Base-by-base conservation (phyloP, 1,284 basidiomycete genomes). In the Rhodotorula sp. region DNA sequence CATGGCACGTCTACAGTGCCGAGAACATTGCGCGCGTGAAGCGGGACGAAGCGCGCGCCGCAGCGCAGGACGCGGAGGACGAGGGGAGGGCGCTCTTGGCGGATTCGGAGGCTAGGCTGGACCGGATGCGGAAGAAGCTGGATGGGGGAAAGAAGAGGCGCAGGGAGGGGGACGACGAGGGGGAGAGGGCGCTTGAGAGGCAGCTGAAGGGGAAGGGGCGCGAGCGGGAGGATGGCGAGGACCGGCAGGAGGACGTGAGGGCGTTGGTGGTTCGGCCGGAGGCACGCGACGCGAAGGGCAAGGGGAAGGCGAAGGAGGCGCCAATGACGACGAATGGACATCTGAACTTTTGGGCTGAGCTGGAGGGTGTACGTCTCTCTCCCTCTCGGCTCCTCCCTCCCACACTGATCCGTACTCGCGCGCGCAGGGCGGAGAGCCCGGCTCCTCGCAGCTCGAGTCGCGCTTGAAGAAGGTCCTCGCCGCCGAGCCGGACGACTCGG, bases 291-390 rank as follows among this genome's bases (percentile, higher is more conserved):
- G 37, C n/a, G 4, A 64, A 67, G 44, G 64, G 50, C 13, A 63
- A 34, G 53, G 63, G 13, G 3, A 69, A 61, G 56, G 67, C n/a
- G 29, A 69, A 41, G 36, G 62, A 66, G 27, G 32, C n/a, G 6
- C 46, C 66, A 8, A 71, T 71, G 56, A 70, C 70, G 46, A 48
- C 57, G 36, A 66, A 67, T 37, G 72, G 69, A n/a, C 77, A 77
- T 34, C 48, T 78, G 50, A 79, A 78, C 64, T 78, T 79, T 39
- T 79, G 78, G 73, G 72, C 74, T 7, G 77, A 78, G 44, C 68
- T 77, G 15, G 78, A 79, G 66, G 67, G 70, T 19, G 70, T 72
- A 32, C 57, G 70, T 58, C 34, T 10, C 32, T 22, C 46, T 25
- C 34, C 10, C 55, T 4, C 2, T 39, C 21, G 12, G 12, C 34